A percentile compares a stretch with the other conserved stretches of the same genome.
phyloP scores from a whole-genome alignment of 148 eudicot species.

The Agrostemma githago region DNA sequence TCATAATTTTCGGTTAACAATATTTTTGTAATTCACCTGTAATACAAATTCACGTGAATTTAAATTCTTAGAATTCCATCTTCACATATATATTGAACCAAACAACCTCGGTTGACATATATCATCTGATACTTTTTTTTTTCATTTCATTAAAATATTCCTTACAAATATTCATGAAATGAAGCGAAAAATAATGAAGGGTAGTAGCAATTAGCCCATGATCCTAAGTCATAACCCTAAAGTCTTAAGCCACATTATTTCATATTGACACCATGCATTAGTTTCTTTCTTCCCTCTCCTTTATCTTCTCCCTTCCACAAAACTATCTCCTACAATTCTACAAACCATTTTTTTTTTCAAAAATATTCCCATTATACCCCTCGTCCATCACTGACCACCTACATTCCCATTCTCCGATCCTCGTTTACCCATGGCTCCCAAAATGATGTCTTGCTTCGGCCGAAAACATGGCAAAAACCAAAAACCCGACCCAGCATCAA shows the following conservation, averaged over 20 bases:
- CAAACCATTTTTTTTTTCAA: background rate
- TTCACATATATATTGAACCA: background rate
- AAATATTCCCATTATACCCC: background rate
- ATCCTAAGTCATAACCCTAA: too few relatives aligned
- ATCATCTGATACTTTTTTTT: too few relatives aligned
- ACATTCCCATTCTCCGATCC: background rate
- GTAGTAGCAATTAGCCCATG: too few relatives aligned
- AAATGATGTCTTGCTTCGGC: constrained; percentile 56
- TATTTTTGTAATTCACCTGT: background rate
- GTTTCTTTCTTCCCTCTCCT: constrained; percentile 27
- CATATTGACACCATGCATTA: constrained; percentile 1
- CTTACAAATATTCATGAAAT: too few relatives aligned
- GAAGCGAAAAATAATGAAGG: too few relatives aligned
- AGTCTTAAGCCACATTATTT: background rate
- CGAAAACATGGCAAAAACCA: constrained; percentile 11
- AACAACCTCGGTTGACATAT: too few relatives aligned
- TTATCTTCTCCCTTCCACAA: constrained; percentile 36
- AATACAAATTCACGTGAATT: background rate
- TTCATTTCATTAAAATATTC: too few relatives aligned
- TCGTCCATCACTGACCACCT: background rate
- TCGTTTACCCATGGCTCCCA: constrained; percentile 40
- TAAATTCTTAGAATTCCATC: background rate
- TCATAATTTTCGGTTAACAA: too few relatives aligned
- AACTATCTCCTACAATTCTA: background rate
- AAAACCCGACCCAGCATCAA: constrained; percentile 26